These are phyloP conservation scores for Beauveria medogensis DNA, from an alignment of 2,329 filamentous ascomycete species.

Conservation along the genomic window DNA sequence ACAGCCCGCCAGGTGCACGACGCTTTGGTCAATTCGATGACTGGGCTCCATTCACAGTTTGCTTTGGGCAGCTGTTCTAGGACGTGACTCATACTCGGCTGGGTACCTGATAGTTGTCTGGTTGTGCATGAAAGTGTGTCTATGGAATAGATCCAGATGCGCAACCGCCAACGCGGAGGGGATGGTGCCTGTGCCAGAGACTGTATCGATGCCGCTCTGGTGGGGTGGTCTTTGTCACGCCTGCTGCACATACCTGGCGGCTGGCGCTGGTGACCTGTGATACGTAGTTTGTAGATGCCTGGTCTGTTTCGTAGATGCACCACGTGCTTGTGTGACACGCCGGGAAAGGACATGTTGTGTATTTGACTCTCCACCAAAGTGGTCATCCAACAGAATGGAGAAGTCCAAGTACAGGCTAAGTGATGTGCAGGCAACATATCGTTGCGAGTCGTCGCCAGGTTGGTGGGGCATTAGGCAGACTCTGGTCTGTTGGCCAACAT, in stretches of 20 bases:
- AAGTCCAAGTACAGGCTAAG: background rate
- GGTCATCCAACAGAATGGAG: background rate
- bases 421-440: background rate
- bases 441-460: no score
- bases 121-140: background rate
- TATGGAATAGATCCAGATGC: background rate
- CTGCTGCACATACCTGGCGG: background rate
- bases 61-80: background rate
- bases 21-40: background rate
- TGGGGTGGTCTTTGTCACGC: background rate
- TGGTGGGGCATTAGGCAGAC: no score
- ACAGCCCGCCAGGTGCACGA: background rate
- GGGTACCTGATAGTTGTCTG: background rate
- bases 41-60: background rate
- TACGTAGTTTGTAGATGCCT: background rate
- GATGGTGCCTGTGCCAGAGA: background rate
- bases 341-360: background rate
- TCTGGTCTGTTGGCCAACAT: no score
- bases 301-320: background rate
- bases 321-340: background rate
- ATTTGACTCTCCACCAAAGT: background rate
- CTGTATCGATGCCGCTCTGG: background rate
- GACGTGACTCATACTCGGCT: background rate
- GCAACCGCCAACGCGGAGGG: background rate
- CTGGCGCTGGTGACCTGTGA: background rate